Evolutionary conservation across 2,329 filamentous ascomycete species (phyloP).

Genomic region (Ceratocystis cubensis): DNA sequence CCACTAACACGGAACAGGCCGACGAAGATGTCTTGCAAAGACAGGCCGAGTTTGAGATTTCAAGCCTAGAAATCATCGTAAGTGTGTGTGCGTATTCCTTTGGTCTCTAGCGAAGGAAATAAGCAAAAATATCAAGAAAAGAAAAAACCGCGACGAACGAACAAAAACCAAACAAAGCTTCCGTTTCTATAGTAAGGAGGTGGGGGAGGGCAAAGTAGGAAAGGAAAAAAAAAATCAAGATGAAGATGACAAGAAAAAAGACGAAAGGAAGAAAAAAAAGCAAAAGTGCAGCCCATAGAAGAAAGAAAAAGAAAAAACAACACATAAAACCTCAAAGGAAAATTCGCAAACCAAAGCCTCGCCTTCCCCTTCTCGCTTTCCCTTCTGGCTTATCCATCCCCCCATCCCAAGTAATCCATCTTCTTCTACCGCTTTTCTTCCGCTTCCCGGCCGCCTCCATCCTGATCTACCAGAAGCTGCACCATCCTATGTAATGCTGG

Average conservation of each 20-base stretch:
- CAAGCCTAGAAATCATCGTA: not conserved
- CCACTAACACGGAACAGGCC: no score
- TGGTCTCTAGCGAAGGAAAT: not conserved
- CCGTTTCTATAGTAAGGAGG: slow-evolving; percentile 4
- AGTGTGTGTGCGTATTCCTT: not conserved
- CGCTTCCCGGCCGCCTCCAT: not conserved
- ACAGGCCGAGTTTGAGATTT: not conserved
- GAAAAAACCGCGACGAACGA: slow-evolving; percentile 1
- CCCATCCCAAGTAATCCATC: not conserved
- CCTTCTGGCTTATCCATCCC: not conserved
- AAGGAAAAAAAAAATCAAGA: slow-evolving; percentile 9
- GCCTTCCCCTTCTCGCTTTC: not conserved
- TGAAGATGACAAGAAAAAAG: not conserved
- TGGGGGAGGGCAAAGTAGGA: not conserved
- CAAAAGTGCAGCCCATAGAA: not conserved
- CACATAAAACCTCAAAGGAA: not conserved
- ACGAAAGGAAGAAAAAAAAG: not conserved
- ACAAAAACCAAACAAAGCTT: not conserved
- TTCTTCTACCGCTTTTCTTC: slow-evolving; percentile 22
- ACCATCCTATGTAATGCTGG: slow-evolving; percentile 98
- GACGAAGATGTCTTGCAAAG: not conserved
- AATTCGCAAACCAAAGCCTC: not conserved
- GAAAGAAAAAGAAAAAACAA: slow-evolving; percentile 10
- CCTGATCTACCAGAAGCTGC: slow-evolving; percentile 74
- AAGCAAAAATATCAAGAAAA: not conserved